These are phyloP conservation scores for Mortierella sp. DNA, from an alignment of 371 early-diverging fungal genomes.

Conservation along the genomic window DNA sequence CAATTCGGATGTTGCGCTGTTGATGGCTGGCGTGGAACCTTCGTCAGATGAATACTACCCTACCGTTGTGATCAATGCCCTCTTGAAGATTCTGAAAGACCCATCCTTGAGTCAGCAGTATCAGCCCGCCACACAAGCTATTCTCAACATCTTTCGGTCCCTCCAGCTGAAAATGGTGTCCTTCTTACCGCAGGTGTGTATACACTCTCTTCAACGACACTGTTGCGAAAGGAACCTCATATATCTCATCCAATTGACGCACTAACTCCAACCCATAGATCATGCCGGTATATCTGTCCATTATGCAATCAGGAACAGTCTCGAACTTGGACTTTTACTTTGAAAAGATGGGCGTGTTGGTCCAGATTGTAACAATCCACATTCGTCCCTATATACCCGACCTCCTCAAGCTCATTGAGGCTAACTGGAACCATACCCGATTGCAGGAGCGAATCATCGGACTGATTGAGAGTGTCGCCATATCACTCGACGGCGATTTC, in stretches of 20 bases:
- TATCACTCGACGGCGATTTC: constrained; percentile 90
- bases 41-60: constrained; percentile 89
- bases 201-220: background rate
- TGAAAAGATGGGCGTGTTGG: constrained; percentile 85
- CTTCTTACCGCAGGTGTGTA: constrained; percentile 77
- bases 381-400: constrained; percentile 88
- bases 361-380: constrained; percentile 90
- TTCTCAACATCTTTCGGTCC: constrained; percentile 94
- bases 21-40: constrained; percentile 80
- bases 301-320: constrained; percentile 82
- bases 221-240: too few relatives aligned
- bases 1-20: constrained; percentile 69
- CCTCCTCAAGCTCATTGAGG: constrained; percentile 82
- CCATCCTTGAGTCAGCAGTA: constrained; percentile 85
- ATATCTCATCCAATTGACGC: background rate
- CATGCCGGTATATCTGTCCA: constrained; percentile 72
- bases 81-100: constrained; percentile 92
- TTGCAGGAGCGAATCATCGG: constrained; percentile 86
- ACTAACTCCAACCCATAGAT: constrained; percentile 46
- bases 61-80: constrained; percentile 85
- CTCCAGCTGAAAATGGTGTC: constrained; percentile 85
- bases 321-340: constrained; percentile 91
- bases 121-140: constrained; percentile 90
- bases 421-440: constrained; percentile 80
- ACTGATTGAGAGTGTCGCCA: constrained; percentile 87